Base-by-base conservation (phyloP, 805 yeast genomes). In the Tetrapisispora pingtungensis region DNA sequence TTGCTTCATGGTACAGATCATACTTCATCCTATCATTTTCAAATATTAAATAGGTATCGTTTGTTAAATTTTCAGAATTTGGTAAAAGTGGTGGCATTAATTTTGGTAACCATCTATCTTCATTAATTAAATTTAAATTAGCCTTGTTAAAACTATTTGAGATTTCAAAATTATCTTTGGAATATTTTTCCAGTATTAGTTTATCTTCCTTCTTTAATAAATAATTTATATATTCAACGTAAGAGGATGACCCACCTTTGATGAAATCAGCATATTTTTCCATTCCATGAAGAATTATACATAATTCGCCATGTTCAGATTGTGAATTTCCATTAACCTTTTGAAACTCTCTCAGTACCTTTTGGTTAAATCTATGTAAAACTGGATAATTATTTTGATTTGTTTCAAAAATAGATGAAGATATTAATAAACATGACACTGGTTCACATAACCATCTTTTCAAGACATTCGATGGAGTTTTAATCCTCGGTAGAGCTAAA, bases 21-120 rank as follows among this genome's bases (percentile, higher is more conserved):
- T 89, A 89, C 61, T 89, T 89, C 40, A 69, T 67, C 0, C 56
- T 53, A 60, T 89, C 97, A 38, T 69, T 66, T 59, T 86, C 95
- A 59, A 89, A 88, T 4, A 73, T 71, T 19, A 72, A 71, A 57
- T 89, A 89, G 0, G 82, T 75, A 15, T 68, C 66, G 47, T 77
- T 70, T 17, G 77, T 75, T 36, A 89, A 64, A 49, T 80, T 67
- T 34, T 72, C 70, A 2, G 68, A 58, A 43, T 82, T 68, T 0
- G 97, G 97, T 57, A 84, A 84, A 27, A 89, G 65, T 0, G 97
- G 97, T 0, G 66, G 64, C 52, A 68, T 53, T 19, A 67, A 43
- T 33, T 55, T 51, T 4, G 65, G 61, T 10, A 42, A n/a, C 33
- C 45, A 41, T n/a, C 10, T 27, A 12, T 27, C 38, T 17, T 36